These are phyloP conservation scores for Coelastrella sp. DNA, from an alignment of 139 green algal species.

Conservation along the genomic window DNA sequence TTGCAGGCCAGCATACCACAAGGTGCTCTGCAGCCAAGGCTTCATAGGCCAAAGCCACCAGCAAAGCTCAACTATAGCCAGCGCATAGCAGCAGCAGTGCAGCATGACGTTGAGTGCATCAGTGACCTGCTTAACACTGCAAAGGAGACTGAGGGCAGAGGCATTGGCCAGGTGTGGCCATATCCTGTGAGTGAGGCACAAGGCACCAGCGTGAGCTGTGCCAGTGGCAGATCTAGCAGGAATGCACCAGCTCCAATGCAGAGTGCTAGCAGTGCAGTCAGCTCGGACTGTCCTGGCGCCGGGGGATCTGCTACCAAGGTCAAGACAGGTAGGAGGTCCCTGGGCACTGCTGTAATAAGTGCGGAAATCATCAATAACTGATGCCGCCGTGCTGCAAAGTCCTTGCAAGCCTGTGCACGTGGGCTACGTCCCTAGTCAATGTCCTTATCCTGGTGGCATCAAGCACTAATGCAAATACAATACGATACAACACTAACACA, in stretches of 20 bases:
- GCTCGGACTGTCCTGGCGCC: not conserved
- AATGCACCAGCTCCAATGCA: not conserved
- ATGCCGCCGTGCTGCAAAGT: no score
- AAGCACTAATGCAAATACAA: no score
- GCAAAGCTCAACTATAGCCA: constrained; percentile 64
- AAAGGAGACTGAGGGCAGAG: constrained; percentile 59
- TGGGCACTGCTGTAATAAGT: no score
- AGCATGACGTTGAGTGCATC: constrained; percentile 71
- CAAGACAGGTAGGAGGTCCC: not conserved
- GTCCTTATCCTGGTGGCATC: no score
- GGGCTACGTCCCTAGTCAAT: no score
- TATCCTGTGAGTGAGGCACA: constrained; percentile 38
- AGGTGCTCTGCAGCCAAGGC: constrained; percentile 52
- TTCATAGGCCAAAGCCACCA: constrained; percentile 6
- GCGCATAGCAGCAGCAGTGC: constrained; percentile 61
- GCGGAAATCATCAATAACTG: no score
- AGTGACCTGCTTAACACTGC: constrained; percentile 66
- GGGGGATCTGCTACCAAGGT: not conserved
- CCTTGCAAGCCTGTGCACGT: no score
- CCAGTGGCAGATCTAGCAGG: not conserved
- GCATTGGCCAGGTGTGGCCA: constrained; percentile 75
- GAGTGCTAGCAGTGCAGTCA: not conserved
- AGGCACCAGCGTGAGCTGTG: not conserved
- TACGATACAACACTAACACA: no score
- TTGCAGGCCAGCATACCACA: constrained; percentile 66